Evolutionary conservation across 352 stramenopile species (phyloP), one percentile per base, ranked within the genome.

Genomic region (Thalassiosira hispida): DNA sequence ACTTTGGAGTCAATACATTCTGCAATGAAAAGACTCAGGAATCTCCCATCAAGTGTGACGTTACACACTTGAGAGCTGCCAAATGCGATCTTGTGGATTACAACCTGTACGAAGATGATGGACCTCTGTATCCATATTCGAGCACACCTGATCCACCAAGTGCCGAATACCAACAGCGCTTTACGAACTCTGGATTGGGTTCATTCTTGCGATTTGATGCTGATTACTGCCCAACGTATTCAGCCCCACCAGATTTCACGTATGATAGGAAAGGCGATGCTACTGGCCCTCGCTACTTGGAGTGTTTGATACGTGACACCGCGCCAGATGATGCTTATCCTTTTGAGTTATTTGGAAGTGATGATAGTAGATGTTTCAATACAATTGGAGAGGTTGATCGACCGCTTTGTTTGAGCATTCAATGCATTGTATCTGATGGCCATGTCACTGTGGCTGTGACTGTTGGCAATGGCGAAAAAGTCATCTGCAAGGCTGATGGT

Each of bases 51-150:
- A 60, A 22, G 27, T 76, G 67, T 60, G 67, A 76, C 47, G 44
- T 44, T 44, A 47, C 55, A 0, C 67, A 76, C 38, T 62, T 42
- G 22, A 40, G 53, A 16, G 44, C 57, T 23, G 46, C 55, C 22
- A 67, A 64, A 56, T 76, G 67, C 44, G 67, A 76, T 62, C 67
- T 76, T 27, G 20, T 76, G 1, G 55, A 76, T 76, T 66, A 76
- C 46, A 46, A 27, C 2, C 35, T 52, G 49, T 76, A 76, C 38
- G 33, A 23, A 16, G 31, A 52, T 18, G 29, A 76, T 40, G n/a
- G n/a, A n/a, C 52, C 53, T 29, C 8, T 76, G 2, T 76, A 76
- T 40, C 22, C 67, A 20, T 76, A 62, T 40, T 40, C 55, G 1
- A 56, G 23, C 12, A n/a, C 27, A 12, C 67, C 52, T 16, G 35